Evolutionary conservation across 805 yeast genomes (phyloP), one percentile per base, ranked within the genome.

Genomic region (Pichia eremophila): DNA sequence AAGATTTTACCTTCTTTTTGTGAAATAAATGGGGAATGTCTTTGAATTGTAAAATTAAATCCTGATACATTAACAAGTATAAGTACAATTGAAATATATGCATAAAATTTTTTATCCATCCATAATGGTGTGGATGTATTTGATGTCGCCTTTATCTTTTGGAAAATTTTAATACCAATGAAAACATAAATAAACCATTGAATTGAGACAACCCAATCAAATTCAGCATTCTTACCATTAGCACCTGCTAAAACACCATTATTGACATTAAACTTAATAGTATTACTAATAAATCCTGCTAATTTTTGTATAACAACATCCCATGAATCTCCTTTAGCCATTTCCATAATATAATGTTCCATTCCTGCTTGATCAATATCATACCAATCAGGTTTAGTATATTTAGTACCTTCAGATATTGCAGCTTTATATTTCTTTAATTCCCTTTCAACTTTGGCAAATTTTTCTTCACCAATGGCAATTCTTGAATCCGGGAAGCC

Each of bases 11-110:
- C 77, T 3, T 76, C 57, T 2, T 72, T 67, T 46, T 67, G 69
- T 1, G 82, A 79, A 18, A 85, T 52, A 43, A 85, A 77, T 3
- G 91, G 88, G 1, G 80, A 77, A 1, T 72, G 71, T 54, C 81
- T 70, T 45, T 81, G 79, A 27, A 73, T 63, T 0, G 84, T 74
- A 59, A 79, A 85, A 64, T 77, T 81, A 54, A 76, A 76, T 0
- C 95, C 95, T 35, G 84, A 71, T 11, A 75, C 63, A 45, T 78
- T 74, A 1, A 72, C 49, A 39, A 76, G 58, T 14, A 79, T 71
- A 1, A 69, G 31, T 1, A 51, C 40, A 6, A 80, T 61, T 2
- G 74, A 55, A 1, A 71, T n/a, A 22, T 56, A 54, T 12, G 46
- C 53, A 46, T 42, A 57, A 9, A 56, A 15, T 22, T 44, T 51